These are phyloP conservation scores for Fusarium piperis DNA, from an alignment of 2,329 filamentous ascomycete genomes.

Conservation along the genomic window DNA sequence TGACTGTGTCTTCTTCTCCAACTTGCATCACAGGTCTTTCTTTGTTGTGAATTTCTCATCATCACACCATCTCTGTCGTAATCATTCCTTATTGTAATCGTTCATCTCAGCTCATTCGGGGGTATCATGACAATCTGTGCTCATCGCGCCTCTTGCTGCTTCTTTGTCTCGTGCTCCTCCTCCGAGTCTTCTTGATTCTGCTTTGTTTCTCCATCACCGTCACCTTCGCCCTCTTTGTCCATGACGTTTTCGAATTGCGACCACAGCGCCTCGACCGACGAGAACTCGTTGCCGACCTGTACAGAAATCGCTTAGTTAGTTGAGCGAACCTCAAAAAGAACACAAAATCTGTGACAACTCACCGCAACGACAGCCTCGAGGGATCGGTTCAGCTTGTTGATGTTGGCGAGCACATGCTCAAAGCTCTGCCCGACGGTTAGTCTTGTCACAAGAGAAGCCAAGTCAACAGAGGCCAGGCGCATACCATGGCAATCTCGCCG, in stretches of 20 bases:
- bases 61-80: not conserved
- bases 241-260: constrained; percentile 97
- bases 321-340: too few relatives aligned
- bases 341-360: constrained; percentile 43
- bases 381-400: constrained; percentile 93
- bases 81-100: not conserved
- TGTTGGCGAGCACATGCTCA: constrained; percentile 92
- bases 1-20: not conserved
- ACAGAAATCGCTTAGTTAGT: not conserved
- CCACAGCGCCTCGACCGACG: constrained; percentile 96
- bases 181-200: constrained; percentile 24
- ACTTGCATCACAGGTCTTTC: not conserved
- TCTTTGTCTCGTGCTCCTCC: constrained; percentile 17
- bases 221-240: constrained; percentile 72
- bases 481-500: constrained; percentile 76
- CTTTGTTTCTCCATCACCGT: constrained; percentile 23
- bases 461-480: constrained; percentile 19
- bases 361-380: constrained; percentile 92
- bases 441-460: not conserved
- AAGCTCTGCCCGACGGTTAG: constrained; percentile 63
- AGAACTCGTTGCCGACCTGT: constrained; percentile 93
- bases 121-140: constrained; percentile 30
- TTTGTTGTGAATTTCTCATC: not conserved
- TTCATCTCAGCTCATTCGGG: not conserved
- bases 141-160: constrained; percentile 26